These are phyloP conservation scores for Saccharum hybrid DNA, from an alignment of 202 grass and related monocot genomes.

Conservation along the genomic window DNA sequence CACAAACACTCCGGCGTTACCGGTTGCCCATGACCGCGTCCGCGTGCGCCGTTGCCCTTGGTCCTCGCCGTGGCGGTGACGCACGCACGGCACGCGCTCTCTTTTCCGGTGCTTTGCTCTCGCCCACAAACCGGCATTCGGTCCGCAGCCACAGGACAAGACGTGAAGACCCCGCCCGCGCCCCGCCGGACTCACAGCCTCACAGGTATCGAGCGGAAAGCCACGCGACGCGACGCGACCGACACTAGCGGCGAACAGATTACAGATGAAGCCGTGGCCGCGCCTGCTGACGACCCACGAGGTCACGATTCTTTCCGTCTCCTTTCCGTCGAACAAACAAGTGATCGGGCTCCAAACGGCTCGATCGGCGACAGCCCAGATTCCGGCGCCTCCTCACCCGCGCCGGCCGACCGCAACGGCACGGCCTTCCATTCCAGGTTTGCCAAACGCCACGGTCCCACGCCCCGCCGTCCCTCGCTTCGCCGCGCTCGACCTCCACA, in stretches of 20 bases:
- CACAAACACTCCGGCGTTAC: too few species aligned
- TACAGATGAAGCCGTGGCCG: neutral
- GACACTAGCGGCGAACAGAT: neutral
- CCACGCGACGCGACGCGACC: neutral
- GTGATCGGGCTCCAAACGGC: neutral
- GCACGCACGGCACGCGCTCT: too few species aligned
- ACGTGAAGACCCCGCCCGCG: too few species aligned
- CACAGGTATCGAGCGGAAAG: neutral
- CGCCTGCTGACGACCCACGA: neutral
- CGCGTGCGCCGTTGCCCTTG: too few species aligned
- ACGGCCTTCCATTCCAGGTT: neutral
- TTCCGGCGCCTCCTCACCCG: neutral
- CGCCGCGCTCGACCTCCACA: neutral
- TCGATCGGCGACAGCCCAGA: neutral
- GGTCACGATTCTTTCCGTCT: neutral
- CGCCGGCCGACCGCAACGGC: neutral
- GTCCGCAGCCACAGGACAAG: neutral
- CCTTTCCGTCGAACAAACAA: neutral
- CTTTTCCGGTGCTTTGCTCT: neutral
- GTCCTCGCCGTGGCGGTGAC: neutral
- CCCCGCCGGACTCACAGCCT: too few species aligned
- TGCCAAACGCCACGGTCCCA: neutral
- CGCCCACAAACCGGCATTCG: slow-evolving; percentile 11
- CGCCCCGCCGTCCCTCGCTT: neutral
- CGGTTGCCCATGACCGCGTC: too few species aligned